phyloP scores from a whole-genome alignment of 2,329 filamentous ascomycete genomes.

The Venturia oleaginea region DNA sequence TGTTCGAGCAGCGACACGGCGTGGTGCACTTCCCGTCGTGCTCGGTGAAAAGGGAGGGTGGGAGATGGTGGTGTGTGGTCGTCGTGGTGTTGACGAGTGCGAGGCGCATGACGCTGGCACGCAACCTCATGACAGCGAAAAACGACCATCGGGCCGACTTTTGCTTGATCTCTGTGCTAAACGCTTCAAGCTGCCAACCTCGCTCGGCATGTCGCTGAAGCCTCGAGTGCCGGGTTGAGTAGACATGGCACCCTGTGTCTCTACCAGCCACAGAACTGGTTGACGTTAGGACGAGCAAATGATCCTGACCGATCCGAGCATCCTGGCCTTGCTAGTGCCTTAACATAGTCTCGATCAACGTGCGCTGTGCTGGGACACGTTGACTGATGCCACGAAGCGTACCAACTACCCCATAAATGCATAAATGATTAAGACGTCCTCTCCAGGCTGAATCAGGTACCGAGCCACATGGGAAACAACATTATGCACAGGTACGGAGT shows the following conservation, averaged over 20 bases:
- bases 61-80: too few species aligned
- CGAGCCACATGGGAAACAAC: constrained; percentile 1
- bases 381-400: constrained; percentile 4
- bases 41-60: too few species aligned
- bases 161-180: neutral
- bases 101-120: too few species aligned
- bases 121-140: neutral
- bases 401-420: neutral
- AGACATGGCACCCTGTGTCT: neutral
- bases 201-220: neutral
- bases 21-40: too few species aligned
- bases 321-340: neutral
- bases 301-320: neutral
- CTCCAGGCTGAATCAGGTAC: neutral
- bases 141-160: neutral
- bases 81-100: too few species aligned
- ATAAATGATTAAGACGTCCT: neutral
- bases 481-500: neutral
- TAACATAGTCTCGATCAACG: neutral
- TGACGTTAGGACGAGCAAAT: neutral
- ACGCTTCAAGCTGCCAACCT: neutral
- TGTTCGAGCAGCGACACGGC: too few species aligned
- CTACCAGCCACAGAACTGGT: neutral
- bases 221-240: neutral
- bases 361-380: neutral